A percentile compares a stretch with the other conserved stretches of the same genome.
phyloP scores from a whole-genome alignment of 495 filamentous ascomycete genomes.

The Penicillium canescens region DNA sequence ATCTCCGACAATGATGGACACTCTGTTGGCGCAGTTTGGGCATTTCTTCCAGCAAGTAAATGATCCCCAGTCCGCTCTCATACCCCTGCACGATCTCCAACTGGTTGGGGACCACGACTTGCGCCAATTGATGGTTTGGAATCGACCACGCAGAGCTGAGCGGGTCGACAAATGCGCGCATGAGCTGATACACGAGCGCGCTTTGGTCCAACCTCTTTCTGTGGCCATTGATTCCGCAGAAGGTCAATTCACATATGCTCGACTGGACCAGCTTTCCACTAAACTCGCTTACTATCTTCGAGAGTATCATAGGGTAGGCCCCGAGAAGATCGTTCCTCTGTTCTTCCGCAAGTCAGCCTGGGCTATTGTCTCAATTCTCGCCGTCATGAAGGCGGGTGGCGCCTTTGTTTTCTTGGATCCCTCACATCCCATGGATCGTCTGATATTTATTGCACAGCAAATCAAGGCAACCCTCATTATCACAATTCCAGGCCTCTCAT shows the following conservation, averaged over 20 bases:
- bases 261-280: constrained; percentile 39
- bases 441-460: not conserved
- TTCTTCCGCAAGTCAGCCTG: constrained; percentile 47
- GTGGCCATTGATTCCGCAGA: constrained; percentile 45
- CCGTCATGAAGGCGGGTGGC: constrained; percentile 39
- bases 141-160: not conserved
- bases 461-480: not conserved
- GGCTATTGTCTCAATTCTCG: constrained; percentile 39
- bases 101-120: not conserved
- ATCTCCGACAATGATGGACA: not conserved
- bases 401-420: not conserved
- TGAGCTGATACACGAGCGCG: not conserved
- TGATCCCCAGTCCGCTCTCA: not conserved
- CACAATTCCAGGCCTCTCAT: not conserved
- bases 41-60: not conserved
- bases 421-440: not conserved
- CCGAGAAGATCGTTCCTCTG: constrained; percentile 40
- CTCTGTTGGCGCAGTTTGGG: not conserved
- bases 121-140: not conserved
- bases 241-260: constrained; percentile 46
- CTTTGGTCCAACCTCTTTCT: constrained; percentile 16
- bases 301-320: constrained; percentile 27
- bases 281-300: constrained; percentile 15
- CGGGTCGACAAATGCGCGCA: not conserved
- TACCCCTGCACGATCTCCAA: not conserved